Evolutionary conservation across 257 asterid genomes (phyloP), one percentile per base, ranked within the genome.

Genomic region (Craterostigma plantagineum): DNA sequence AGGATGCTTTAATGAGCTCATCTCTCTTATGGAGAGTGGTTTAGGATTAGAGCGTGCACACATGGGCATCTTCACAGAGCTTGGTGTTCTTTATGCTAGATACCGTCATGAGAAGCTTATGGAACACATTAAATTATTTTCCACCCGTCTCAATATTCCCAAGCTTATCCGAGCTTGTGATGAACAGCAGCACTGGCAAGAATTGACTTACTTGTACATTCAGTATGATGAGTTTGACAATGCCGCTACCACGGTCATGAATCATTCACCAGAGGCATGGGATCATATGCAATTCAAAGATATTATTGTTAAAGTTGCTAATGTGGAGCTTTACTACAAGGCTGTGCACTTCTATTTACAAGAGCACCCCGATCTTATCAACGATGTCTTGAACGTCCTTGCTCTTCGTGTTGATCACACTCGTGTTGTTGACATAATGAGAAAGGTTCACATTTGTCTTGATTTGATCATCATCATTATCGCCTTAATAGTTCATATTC

Each of bases 201-300:
- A 90, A 54, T 70, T 90, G 4, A 90, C 99, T 3, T 90, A 77
- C 72, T 61, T 90, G 64, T 83, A 90, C 53, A 70, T 69, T 62
- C 99, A 90, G 55, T 90, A 90, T 64, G 96, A 83, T 38, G 99
- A 90, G 73, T 90, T 83, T 52, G 99, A 83, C 58, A 90, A 83
- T 69, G 99, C 99, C 65, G 99, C 96, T 46, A 79, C 99, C 8
- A 90, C 96, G 8, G 96, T 90, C 62, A 90, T 83, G 99, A 90
- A 90, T 70, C 99, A 90, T 63, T 90, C 99, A 7, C 96, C 99
- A 42, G 96, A 83, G 69, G 99, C 99, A 47, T 90, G 99, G 99
- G 99, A 90, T 57, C 99, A 84, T 62, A 77, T 90, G 99, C 99
- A 90, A 64, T 84, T 90, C 75, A 90, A 84, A 53, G 96, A 90